These are phyloP conservation scores for Beta lomatogona DNA, from an alignment of 179 eudicot genomes.

Conservation along the genomic window DNA sequence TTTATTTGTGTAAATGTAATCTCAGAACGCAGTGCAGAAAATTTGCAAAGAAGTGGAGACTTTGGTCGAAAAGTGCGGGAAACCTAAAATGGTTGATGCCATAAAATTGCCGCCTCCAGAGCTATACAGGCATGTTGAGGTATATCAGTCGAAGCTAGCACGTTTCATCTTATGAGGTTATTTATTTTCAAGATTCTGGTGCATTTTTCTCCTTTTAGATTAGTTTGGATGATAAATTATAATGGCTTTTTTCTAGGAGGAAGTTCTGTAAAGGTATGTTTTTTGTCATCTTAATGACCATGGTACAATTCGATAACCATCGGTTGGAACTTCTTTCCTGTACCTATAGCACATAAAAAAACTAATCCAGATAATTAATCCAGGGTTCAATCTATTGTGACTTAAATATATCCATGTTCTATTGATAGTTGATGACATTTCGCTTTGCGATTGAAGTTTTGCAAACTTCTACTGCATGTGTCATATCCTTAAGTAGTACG, in stretches of 20 bases:
- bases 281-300: neutral
- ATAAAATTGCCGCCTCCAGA: constrained; percentile 89
- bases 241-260: neutral
- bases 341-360: neutral
- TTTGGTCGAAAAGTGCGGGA: constrained; percentile 83
- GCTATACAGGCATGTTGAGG: constrained; percentile 85
- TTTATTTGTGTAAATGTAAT: constrained; percentile 15
- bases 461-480: too few species aligned
- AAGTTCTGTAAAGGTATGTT: neutral
- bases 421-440: neutral
- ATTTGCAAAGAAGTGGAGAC: constrained; percentile 87
- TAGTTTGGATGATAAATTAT: neutral
- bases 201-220: neutral
- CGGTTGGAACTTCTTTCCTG: neutral
- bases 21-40: constrained; percentile 78
- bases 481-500: neutral
- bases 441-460: neutral
- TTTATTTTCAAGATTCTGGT: constrained; percentile 7
- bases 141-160: constrained; percentile 35
- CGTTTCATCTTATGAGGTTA: neutral
- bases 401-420: neutral
- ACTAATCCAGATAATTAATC: neutral
- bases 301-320: neutral
- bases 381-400: neutral
- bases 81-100: constrained; percentile 94